phyloP scores from a whole-genome alignment of 768 basidiomycete species.

The Lentinula raphanica region DNA sequence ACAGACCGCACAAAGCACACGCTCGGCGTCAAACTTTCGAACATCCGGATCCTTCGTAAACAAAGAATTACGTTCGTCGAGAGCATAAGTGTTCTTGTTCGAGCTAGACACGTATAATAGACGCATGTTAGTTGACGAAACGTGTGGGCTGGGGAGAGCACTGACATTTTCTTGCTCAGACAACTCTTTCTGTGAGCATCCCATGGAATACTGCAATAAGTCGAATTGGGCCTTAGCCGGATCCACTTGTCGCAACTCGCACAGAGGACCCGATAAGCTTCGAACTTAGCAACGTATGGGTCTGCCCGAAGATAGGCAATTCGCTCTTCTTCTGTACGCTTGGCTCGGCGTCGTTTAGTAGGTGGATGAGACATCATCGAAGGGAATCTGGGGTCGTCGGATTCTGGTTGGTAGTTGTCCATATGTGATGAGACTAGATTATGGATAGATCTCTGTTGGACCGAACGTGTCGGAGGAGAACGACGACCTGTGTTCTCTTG shows the following conservation, averaged over 20 bases:
- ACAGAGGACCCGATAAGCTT: slow-evolving; percentile 75
- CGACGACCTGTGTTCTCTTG: not conserved
- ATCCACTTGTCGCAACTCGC: slow-evolving; percentile 84
- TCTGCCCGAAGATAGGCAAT: slow-evolving; percentile 66
- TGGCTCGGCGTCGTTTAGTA: slow-evolving; percentile 64
- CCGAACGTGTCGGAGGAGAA: not conserved
- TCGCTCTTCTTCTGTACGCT: slow-evolving; percentile 73
- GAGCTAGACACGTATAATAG: slow-evolving; percentile 21
- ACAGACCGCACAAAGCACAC: slow-evolving; percentile 64
- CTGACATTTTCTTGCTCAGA: slow-evolving; percentile 71
- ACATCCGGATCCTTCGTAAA: slow-evolving; percentile 64
- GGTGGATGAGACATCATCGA: slow-evolving; percentile 39
- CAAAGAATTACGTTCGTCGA: slow-evolving; percentile 54
- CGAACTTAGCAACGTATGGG: slow-evolving; percentile 76
- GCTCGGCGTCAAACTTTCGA: slow-evolving; percentile 71
- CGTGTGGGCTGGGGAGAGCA: slow-evolving; percentile 9
- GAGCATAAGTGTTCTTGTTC: slow-evolving; percentile 51
- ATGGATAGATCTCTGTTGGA: not conserved
- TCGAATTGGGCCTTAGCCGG: slow-evolving; percentile 78
- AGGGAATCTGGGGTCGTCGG: slow-evolving; percentile 1
- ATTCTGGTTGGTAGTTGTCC: slow-evolving; percentile 21
- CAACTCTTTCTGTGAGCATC: slow-evolving; percentile 82
- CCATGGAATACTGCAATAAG: slow-evolving; percentile 86
- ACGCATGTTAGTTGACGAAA: not conserved
- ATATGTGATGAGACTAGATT: not conserved